Base-by-base conservation (phyloP, 2,329 filamentous ascomycete species). In the Colletotrichum filicis region DNA sequence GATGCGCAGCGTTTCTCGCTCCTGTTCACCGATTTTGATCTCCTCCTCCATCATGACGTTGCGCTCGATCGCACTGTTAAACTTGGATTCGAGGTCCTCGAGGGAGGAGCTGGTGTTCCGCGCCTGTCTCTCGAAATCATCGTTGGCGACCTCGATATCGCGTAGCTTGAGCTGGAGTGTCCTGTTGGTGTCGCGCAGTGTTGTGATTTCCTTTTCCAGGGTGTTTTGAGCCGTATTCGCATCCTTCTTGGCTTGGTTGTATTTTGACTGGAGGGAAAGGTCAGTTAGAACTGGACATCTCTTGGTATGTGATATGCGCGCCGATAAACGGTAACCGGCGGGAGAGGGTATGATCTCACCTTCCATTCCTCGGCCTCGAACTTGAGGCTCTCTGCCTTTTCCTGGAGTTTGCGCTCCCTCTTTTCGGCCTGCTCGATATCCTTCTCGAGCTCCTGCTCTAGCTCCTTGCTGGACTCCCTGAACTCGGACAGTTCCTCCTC, bases 331-430 rank as follows among this genome's bases (percentile, higher is more conserved):
- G 52, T 32, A 24, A 62, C 32, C 28, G 52, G 9, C 46, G 14
- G 14, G 57, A 57, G 22, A 16, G 32, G 26, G n/a, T 30, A n/a
- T 30, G 5, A 57, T 63, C 71, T 66, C 37, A 78, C 95, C 92
- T 98, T 98, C 97, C 97, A 99, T 84, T 99, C 97, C 71, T 98
- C 95, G 0, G 97, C 95, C 82, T 98, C 95, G 80, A 95, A 99
- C 62, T 89, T 91, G 75, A 97, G 83, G 49, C 88, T 89, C 82
- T 98, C 96, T 1, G 94, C 93, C 85, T 96, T 97, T 82, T 97
- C 93, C 82, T 95, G 92, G 77, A 98, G 84, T 76, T 92, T 87
- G 75, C 95, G 90, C 85, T 98, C 96, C 78, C 95, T 91, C 86
- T 97, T 97, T 87, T 99, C 97, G 57, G 95, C 95, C 57, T 94